Evolutionary conservation across 345 rosid species (phyloP), one percentile per base, ranked within the genome.

Genomic region (Noccaea bulbosa): DNA sequence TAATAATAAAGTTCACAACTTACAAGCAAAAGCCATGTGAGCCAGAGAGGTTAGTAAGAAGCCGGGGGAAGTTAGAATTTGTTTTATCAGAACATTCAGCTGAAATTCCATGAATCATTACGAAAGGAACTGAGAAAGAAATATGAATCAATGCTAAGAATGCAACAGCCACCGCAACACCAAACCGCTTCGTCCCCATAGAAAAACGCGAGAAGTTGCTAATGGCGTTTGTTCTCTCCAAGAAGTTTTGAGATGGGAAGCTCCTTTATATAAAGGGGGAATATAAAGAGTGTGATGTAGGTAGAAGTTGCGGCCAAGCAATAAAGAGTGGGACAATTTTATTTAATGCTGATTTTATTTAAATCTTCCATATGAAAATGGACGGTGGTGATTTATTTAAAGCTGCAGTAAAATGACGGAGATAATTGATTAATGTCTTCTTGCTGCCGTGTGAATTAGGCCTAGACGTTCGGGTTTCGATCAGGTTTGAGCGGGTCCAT

Each of bases 1-100:
- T 27, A 27, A 27, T 0, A 27, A 27, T 11, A 2, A 11, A 33
- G 2, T 2, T 35, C 7, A 35, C 1, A 57, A 6, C 32, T 43
- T 88, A 86, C 98, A 88, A 3, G 83, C 96, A 92, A 77, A 75
- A 27, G 69, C 96, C 98, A 52, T 80, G 69, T 76, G 90, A 81
- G 27, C 90, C 90, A 43, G 98, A 88, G 68, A 74, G 82, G 47
- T 76, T 45, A 22, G 54, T 11, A 48, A 90, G 86, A 50, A 65
- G 76, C 62, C 84, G 79, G 11, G 96, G 88, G 83, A 92, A 90
- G 9, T 75, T 84, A 50, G 75, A 76, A 10, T 84, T 54, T 58
- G 87, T 89, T 51, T 35, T 70, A 73, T 79, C 72, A 61, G 87
- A 78, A 79, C 30, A 27, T 27, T 27, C 30, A 27, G 30, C 30